phyloP scores from a whole-genome alignment of 2,329 filamentous ascomycete species.

The Phaeosphaeriaceae sp. region DNA sequence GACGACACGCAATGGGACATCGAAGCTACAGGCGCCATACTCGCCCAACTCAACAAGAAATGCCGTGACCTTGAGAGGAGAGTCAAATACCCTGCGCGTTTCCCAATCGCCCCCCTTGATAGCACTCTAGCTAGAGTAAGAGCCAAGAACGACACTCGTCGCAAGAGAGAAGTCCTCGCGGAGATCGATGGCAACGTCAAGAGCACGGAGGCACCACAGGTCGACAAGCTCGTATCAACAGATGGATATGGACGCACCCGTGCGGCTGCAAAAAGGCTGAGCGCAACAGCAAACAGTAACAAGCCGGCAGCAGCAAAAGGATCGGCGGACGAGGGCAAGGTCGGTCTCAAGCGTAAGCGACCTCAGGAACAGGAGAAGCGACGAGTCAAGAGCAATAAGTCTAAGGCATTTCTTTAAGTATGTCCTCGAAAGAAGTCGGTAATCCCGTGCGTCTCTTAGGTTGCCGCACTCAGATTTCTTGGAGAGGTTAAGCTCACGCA shows the following conservation, averaged over 20 bases:
- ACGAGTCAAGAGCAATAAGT: too few relatives aligned
- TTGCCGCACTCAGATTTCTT: too few relatives aligned
- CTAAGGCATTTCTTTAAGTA: too few relatives aligned
- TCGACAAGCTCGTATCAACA: neutral
- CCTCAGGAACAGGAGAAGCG: neutral
- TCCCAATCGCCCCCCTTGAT: constrained; percentile 2
- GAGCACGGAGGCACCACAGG: neutral
- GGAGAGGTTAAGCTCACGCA: too few relatives aligned
- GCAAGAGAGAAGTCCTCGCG: neutral
- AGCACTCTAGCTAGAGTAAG: neutral
- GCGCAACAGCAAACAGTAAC: neutral
- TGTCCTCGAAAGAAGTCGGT: too few relatives aligned
- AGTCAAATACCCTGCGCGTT: neutral
- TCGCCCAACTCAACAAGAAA: neutral
- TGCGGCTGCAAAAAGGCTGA: neutral
- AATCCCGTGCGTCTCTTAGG: too few relatives aligned
- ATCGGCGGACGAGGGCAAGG: neutral
- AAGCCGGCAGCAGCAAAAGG: neutral
- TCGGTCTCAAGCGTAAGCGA: neutral
- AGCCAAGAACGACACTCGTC: neutral
- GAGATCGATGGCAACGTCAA: neutral
- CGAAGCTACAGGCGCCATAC: neutral
- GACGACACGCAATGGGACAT: constrained; percentile 6
- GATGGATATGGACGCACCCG: neutral
- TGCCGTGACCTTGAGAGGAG: neutral